Conservation (phyloP, 179 eudicot species). For the Silene coronaria region DNA sequence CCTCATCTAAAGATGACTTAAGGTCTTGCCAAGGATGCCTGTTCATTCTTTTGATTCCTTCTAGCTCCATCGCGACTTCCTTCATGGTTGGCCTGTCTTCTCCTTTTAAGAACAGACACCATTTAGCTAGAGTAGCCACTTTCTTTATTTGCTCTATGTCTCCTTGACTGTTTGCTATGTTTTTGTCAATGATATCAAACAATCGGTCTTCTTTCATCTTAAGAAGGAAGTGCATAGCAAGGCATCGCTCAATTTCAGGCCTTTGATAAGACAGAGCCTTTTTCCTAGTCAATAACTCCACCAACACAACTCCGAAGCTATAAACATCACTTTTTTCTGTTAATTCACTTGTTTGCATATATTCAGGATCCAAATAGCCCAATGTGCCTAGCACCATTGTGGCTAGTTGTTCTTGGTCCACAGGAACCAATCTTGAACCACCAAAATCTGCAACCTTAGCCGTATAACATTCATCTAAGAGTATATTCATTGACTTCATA, state of each 20-base stretch:
- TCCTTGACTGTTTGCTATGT: constrained; percentile 5
- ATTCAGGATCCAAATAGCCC: constrained; percentile 24
- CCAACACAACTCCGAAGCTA: constrained; percentile 13
- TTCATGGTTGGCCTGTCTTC: constrained; percentile 34
- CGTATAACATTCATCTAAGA: constrained; percentile 18
- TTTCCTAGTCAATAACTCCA: constrained; percentile 18
- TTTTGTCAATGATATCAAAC: constrained; percentile 19
- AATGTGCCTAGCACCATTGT: constrained; percentile 23
- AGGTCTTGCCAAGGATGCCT: constrained; percentile 6
- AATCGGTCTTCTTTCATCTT: constrained; percentile 20
- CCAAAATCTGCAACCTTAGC: constrained; percentile 29
- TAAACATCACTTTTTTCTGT: constrained; percentile 30
- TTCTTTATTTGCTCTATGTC: constrained; percentile 13
- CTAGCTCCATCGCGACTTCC: constrained; percentile 11
- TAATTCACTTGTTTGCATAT: constrained; percentile 22
- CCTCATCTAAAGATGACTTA: neutral
- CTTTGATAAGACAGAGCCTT: constrained; percentile 19
- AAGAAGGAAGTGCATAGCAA: constrained; percentile 21
- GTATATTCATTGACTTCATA: constrained; percentile 19
- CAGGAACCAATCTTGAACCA: constrained; percentile 19
- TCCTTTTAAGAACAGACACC: constrained; percentile 20
- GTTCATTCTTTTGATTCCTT: neutral
- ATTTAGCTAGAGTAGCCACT: constrained; percentile 22
- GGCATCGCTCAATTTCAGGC: constrained; percentile 22
- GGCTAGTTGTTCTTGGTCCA: constrained; percentile 19